Evolutionary conservation across 2,329 filamentous ascomycete species (phyloP), one percentile per base, ranked within the genome.

Genomic region (Lithohypha guttulata): DNA sequence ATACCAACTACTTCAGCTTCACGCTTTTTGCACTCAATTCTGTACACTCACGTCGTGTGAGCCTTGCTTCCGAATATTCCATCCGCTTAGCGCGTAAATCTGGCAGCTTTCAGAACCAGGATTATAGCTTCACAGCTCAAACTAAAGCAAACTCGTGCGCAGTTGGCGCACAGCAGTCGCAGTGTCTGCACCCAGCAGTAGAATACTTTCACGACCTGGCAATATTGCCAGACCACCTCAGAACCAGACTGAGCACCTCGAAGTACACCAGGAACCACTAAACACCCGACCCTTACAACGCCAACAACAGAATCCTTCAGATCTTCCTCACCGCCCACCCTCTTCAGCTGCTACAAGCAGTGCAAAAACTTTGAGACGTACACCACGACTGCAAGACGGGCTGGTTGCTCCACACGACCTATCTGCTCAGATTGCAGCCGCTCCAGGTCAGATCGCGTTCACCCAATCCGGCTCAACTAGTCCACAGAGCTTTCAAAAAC

Each of bases 271-370:
- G 70, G 66, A 70, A 57, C 61, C 55, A 36, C 32, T 47, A 39
- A 29, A 40, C 41, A 27, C 42, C 26, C 31, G 45, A 20, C 13
- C 31, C 39, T 46, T 44, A 42, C 49, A 45, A 50, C 50, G 47
- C 47, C 50, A 50, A 44, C 49, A 50, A 48, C 47, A 45, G 37
- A 40, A 25, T 44, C 37, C 42, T n/a, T 34, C 44, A 27, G 39
- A 45, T 29, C 31, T 37, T 31, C 41, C 45, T 18, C 44, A 41
- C 29, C 38, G 40, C 33, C 39, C 36, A 19, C 44, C 65, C 49
- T 67, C 65, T 50, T 65, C 68, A 13, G 68, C 70, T 48, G 70
- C 68, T 19, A 66, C 69, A 17, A 69, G 64, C 42, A 72, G 70
- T 52, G 57, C 60, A 17, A 65, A 64, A 53, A 67, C 64, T 34